Base-by-base conservation (phyloP, 495 filamentous ascomycete genomes). In the Neurospora cerealis region DNA sequence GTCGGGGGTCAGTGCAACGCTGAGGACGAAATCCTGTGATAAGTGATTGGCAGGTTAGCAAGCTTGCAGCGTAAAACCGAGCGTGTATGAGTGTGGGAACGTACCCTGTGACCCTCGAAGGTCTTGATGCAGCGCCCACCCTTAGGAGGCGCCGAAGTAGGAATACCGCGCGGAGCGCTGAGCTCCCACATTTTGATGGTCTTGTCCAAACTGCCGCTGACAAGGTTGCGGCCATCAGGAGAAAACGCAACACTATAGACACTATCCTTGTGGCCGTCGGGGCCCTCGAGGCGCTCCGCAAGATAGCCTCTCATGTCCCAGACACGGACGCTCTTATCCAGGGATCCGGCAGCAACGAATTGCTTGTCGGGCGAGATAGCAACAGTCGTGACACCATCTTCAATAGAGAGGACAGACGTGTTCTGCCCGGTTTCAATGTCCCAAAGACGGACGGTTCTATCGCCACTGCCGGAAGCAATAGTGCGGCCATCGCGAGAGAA, bases 141-240 rank as follows among this genome's bases (percentile, higher is more conserved):
- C 86, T 92, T 93, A 46, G 89, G 84, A 69, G 87, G 87, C 62
- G 86, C 73, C 76, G 75, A 40, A 21, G 24, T 3, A 48, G 87
- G 84, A 71, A 90, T 85, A 69, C 89, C 89, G 73, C 92, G 87
- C 69, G 92, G 88, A 38, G 91, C 88, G 37, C 87, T 88, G 48
- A 97, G 86, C 82, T 97, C 93, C 93, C 93, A 97, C 87, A 96
- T 92, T 87, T 97, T 97, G 85, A 97, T 97, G 4, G 93, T 96
- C 87, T 95, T 95, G 81, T 97, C 93, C 75, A 97, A 84, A 88
- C 92, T 94, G 73, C 93, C 93, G 79, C 92, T 94, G 79, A 97
- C 93, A 70, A 97, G 89, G 76, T 95, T 93, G 73, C 91, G 91
- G 70, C 93, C 93, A 75, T 93, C 94, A 36, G 93, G 93, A 37